Evolutionary conservation across 768 basidiomycete species (phyloP).

Genomic region (Rubroboletus satanas): DNA sequence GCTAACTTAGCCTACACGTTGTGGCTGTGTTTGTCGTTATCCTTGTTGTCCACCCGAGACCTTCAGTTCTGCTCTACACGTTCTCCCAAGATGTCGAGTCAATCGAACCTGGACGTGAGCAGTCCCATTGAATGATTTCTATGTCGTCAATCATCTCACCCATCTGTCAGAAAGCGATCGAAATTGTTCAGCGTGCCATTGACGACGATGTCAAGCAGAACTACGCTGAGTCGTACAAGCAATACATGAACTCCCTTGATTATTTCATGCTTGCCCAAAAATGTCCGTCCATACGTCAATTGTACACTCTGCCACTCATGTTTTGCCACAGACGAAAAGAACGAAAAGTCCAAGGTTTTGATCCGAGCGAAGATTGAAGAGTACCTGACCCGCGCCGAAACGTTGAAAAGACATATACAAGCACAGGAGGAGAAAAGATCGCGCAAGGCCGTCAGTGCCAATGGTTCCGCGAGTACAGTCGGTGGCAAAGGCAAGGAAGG

Average conservation of each 20-base stretch:
- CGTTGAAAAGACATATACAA: constrained; percentile 77
- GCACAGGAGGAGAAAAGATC: constrained; percentile 55
- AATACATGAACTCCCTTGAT: constrained; percentile 92
- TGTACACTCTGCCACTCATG: background rate
- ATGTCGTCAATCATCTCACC: constrained; percentile 10
- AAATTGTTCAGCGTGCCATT: constrained; percentile 88
- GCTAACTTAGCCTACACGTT: background rate
- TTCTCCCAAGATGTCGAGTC: constrained; percentile 36
- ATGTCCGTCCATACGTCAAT: constrained; percentile 44
- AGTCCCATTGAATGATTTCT: background rate
- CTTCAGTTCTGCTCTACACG: background rate
- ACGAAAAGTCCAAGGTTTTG: constrained; percentile 83
- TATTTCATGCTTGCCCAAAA: constrained; percentile 98
- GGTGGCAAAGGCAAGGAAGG: constrained; percentile 47
- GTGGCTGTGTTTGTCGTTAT: constrained; percentile 18
- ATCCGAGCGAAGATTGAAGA: constrained; percentile 88
- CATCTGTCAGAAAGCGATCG: constrained; percentile 66
- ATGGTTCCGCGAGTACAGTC: constrained; percentile 40
- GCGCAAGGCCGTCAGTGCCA: constrained; percentile 47
- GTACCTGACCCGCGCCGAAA: constrained; percentile 89
- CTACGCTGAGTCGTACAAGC: constrained; percentile 91
- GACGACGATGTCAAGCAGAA: constrained; percentile 91
- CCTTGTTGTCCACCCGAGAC: background rate
- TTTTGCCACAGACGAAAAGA: constrained; percentile 65
- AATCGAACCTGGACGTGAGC: constrained; percentile 48